phyloP scores from a whole-genome alignment of 495 filamentous ascomycete genomes.

The Xylaria longipes region DNA sequence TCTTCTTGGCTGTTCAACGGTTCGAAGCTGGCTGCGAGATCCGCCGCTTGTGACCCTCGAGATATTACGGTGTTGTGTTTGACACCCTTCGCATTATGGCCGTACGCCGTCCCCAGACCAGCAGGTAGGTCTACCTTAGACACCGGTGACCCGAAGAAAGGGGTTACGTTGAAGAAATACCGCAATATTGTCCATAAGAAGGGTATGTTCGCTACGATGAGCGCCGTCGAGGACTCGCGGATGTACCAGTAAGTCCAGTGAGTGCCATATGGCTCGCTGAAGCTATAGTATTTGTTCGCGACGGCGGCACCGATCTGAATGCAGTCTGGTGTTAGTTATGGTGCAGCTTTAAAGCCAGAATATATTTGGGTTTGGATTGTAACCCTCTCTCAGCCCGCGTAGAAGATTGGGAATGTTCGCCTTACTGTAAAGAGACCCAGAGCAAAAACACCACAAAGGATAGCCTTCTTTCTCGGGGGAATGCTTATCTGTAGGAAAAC shows the following conservation, averaged over 20 bases:
- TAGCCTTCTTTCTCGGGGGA: constrained; percentile 55
- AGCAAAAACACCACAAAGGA: constrained; percentile 56
- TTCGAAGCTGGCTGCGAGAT: constrained; percentile 9
- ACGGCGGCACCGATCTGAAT: constrained; percentile 62
- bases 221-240: constrained; percentile 67
- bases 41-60: constrained; percentile 9
- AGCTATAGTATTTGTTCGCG: constrained; percentile 72
- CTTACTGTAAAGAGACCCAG: constrained; percentile 65
- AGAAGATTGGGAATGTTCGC: neutral
- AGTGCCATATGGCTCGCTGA: constrained; percentile 59
- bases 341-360: neutral
- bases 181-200: constrained; percentile 66
- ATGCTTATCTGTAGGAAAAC: constrained; percentile 62
- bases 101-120: neutral
- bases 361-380: neutral
- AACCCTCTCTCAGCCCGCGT: neutral
- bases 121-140: neutral
- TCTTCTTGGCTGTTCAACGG: constrained; percentile 24
- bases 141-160: constrained; percentile 43
- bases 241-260: constrained; percentile 73
- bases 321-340: neutral
- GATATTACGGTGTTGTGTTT: constrained; percentile 19
- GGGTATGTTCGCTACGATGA: constrained; percentile 69
- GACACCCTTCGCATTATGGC: constrained; percentile 16
- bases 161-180: constrained; percentile 57